These are phyloP conservation scores for Zasmidium angulare DNA, from an alignment of 2,329 filamentous ascomycete species.

Conservation along the genomic window DNA sequence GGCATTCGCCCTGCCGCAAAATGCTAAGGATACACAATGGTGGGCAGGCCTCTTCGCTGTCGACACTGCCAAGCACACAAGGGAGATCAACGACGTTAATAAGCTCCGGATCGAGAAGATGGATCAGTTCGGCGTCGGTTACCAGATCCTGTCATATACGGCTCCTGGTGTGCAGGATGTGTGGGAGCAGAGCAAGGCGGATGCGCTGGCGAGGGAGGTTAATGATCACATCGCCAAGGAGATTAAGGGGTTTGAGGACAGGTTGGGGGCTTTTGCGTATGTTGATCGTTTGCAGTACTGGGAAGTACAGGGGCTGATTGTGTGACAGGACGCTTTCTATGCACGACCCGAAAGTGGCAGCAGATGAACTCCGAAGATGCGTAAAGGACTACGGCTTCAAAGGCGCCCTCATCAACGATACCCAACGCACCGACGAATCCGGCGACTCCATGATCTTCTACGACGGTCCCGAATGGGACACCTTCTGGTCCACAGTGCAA, in stretches of 20 bases:
- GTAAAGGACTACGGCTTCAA: conserved; percentile 49
- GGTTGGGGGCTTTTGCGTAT: conserved; percentile 47
- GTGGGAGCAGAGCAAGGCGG: conserved; percentile 45
- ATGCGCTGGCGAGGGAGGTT: conserved; percentile 46
- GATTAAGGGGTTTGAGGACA: conserved; percentile 43
- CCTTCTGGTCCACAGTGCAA: conserved; percentile 59
- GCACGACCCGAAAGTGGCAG: conserved; percentile 55
- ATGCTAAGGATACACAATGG: conserved; percentile 60
- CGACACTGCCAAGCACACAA: conserved; percentile 58
- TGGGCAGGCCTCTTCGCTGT: conserved; percentile 61
- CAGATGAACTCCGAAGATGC: conserved; percentile 53
- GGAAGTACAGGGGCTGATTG: background rate
- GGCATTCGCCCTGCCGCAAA: conserved; percentile 60
- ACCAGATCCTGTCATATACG: conserved; percentile 50
- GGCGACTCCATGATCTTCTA: conserved; percentile 66
- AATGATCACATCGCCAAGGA: conserved; percentile 49
- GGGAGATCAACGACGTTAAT: conserved; percentile 54
- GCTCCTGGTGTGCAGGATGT: conserved; percentile 52
- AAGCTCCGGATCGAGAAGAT: conserved; percentile 44
- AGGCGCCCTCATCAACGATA: conserved; percentile 37
- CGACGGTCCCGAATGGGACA: conserved; percentile 60
- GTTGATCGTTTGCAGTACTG: conserved; percentile 2
- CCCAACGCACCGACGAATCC: conserved; percentile 57
- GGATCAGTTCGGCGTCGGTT: conserved; percentile 48
- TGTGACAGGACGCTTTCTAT: conserved; percentile 32